Evolutionary conservation across 345 rosid species (phyloP).

Genomic region (Isatis tinctoria): DNA sequence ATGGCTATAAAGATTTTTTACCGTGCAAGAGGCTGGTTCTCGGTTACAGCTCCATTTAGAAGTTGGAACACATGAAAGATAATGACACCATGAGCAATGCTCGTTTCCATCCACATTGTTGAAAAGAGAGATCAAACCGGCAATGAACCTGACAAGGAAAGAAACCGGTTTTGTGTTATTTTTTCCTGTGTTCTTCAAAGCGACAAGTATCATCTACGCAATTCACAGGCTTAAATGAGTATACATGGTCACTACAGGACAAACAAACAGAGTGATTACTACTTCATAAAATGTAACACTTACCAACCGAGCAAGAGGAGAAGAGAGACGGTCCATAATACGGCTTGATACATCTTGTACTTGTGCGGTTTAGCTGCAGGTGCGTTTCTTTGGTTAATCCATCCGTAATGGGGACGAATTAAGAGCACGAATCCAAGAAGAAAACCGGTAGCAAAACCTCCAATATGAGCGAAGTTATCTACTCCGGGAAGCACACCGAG

Average conservation of each 20-base stretch:
- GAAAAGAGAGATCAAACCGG: constrained; percentile 58
- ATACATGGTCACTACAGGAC: not conserved
- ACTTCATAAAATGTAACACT: constrained; percentile 19
- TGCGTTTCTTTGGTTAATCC: constrained; percentile 56
- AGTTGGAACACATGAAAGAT: constrained; percentile 88
- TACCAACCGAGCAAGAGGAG: constrained; percentile 67
- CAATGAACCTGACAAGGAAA: constrained; percentile 46
- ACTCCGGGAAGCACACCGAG: constrained; percentile 92
- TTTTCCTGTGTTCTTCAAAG: not conserved
- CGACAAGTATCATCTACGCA: not conserved
- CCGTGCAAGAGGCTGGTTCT: constrained; percentile 63
- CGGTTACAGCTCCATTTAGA: constrained; percentile 81
- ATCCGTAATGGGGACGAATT: constrained; percentile 85
- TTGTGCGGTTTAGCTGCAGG: constrained; percentile 41
- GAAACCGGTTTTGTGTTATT: not conserved
- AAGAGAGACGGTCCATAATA: constrained; percentile 75
- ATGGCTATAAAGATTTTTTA: constrained; percentile 18
- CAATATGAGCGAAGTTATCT: constrained; percentile 98
- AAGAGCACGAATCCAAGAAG: constrained; percentile 83
- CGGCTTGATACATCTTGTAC: constrained; percentile 67
- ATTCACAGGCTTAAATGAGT: not conserved
- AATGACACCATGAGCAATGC: constrained; percentile 97
- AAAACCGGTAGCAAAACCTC: constrained; percentile 88
- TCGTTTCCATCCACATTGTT: constrained; percentile 85
- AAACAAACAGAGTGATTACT: not conserved